Evolutionary conservation across 2,329 filamentous ascomycete species (phyloP).

Genomic region (Alternaria arbusti): DNA sequence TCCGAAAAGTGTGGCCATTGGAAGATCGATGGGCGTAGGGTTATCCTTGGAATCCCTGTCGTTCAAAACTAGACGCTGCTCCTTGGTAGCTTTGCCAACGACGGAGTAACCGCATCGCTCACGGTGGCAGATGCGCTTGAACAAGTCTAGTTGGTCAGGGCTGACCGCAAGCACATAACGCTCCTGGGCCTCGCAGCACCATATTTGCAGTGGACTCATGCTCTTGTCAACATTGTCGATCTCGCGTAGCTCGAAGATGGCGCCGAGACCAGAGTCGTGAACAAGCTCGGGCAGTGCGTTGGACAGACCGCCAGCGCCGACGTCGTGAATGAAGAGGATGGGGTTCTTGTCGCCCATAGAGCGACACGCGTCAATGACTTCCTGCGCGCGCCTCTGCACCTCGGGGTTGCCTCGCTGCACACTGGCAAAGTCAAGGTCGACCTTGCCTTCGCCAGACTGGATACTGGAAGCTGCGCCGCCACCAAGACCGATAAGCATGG

Average conservation of each 20-base stretch:
- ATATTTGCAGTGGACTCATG: constrained; percentile 96
- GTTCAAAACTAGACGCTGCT: constrained; percentile 77
- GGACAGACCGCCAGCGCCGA: constrained; percentile 88
- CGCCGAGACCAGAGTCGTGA: constrained; percentile 88
- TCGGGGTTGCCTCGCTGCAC: constrained; percentile 97
- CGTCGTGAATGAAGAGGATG: constrained; percentile 96
- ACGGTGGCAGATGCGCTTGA: constrained; percentile 72
- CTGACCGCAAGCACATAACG: constrained; percentile 92
- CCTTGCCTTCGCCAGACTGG: constrained; percentile 83
- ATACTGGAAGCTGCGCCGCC: constrained; percentile 94
- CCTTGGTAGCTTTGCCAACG: constrained; percentile 79
- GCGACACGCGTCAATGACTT: constrained; percentile 95
- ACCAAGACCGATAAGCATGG: constrained; percentile 96
- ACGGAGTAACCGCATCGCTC: constrained; percentile 93
- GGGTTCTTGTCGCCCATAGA: constrained; percentile 84
- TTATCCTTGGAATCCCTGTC: constrained; percentile 79
- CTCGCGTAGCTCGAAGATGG: constrained; percentile 91
- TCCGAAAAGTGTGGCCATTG: constrained; percentile 87
- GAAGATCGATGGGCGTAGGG: constrained; percentile 83
- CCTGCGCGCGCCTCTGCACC: constrained; percentile 92
- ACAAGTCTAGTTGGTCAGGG: constrained; percentile 75
- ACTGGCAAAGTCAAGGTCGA: constrained; percentile 94
- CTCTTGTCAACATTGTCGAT: constrained; percentile 87
- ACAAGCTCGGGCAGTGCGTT: constrained; percentile 88
- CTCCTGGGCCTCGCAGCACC: constrained; percentile 97